Base-by-base conservation (phyloP, 1,284 basidiomycete species). In the Limonomyces culmigenus region DNA sequence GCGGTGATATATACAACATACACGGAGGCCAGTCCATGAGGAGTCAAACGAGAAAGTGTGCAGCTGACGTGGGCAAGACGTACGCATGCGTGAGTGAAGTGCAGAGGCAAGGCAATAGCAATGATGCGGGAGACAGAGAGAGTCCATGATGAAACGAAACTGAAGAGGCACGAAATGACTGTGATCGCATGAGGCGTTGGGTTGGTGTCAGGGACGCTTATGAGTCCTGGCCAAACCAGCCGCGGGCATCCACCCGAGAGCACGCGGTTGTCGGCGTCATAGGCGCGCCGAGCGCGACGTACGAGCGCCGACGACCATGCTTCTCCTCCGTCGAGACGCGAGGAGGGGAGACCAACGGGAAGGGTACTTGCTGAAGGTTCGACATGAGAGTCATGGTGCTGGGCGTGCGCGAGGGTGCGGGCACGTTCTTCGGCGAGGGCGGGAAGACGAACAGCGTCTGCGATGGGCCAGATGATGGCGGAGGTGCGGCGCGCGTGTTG, bases 371-470 rank as follows among this genome's bases (percentile, higher is more conserved):
- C 37, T 62, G 49, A 43, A 52, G 42, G 29, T 61, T 74, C 42
- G 70, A 79, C 42, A 65, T 84, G 42, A 83, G 58, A 35, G 73
- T 83, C 64, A 75, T 74, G 33, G 73, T 85, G 43, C 70, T 75
- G 32, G 74, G 77, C 39, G 71, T 84, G 33, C 71, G 67, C 29
- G 68, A 62, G 39, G 60, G 61, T 39, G 66, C 50, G 5, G 70
- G 76, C n/a, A n/a, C n/a, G n/a, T n/a, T n/a, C n/a, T n/a, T n/a
- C 6, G 80, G 79, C 11, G 79, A 83, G 25, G 81, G 79, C 3
- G 81, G 81, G 50, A 86, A 86, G 29, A 86, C 74, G 47, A 86
- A 85, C 33, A 86, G 60, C 0, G 80, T 86, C 50, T 85, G 81
- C 1, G 78, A 68, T 19, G 70, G 68, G 23, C 23, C 23, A n/a